A percentile compares a stretch with the other conserved stretches of the same genome.
Evolutionary conservation across 2,329 filamentous ascomycete species (phyloP).

Genomic region (Rutstroemia sp.): DNA sequence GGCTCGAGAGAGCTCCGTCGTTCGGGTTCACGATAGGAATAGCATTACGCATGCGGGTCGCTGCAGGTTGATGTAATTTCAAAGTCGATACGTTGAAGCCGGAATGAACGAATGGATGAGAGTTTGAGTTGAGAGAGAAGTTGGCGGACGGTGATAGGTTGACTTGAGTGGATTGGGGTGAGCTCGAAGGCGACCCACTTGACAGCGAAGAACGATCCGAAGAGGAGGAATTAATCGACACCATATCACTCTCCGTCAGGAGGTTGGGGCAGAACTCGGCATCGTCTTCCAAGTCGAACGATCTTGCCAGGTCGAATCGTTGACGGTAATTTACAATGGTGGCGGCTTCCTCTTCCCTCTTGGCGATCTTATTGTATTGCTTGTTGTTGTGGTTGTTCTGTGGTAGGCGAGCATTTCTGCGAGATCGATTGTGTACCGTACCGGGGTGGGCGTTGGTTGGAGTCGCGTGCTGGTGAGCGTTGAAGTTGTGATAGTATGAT

Average conservation of each 20-base stretch:
- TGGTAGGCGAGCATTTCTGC: slow-evolving; percentile 73
- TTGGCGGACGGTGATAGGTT: slow-evolving; percentile 56
- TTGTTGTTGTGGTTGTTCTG: slow-evolving; percentile 70
- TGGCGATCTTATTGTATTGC: slow-evolving; percentile 71
- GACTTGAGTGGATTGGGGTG: slow-evolving; percentile 75
- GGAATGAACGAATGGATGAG: slow-evolving; percentile 58
- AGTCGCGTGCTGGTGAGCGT: slow-evolving; percentile 48
- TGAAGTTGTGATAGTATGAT: slow-evolving; percentile 57
- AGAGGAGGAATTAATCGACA: slow-evolving; percentile 80
- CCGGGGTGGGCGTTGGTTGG: slow-evolving; percentile 39
- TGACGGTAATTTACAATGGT: slow-evolving; percentile 72
- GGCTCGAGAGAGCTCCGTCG: slow-evolving; percentile 80
- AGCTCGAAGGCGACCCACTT: slow-evolving; percentile 87
- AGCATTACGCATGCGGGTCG: slow-evolving; percentile 87
- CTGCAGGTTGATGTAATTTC: slow-evolving; percentile 86
- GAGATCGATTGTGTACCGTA: slow-evolving; percentile 70
- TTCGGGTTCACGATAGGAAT: slow-evolving; percentile 97
- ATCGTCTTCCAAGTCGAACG: slow-evolving; percentile 94
- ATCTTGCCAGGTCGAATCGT: slow-evolving; percentile 84
- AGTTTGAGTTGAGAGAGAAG: slow-evolving; percentile 64
- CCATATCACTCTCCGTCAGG: slow-evolving; percentile 74
- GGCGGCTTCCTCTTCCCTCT: slow-evolving; percentile 81
- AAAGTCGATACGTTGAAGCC: slow-evolving; percentile 56
- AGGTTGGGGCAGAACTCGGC: slow-evolving; percentile 91
- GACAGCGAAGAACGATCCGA: slow-evolving; percentile 94